Evolutionary conservation across 2,329 filamentous ascomycete species (phyloP), one percentile per base, ranked within the genome.

Genomic region (Keithomyces neogunnii): DNA sequence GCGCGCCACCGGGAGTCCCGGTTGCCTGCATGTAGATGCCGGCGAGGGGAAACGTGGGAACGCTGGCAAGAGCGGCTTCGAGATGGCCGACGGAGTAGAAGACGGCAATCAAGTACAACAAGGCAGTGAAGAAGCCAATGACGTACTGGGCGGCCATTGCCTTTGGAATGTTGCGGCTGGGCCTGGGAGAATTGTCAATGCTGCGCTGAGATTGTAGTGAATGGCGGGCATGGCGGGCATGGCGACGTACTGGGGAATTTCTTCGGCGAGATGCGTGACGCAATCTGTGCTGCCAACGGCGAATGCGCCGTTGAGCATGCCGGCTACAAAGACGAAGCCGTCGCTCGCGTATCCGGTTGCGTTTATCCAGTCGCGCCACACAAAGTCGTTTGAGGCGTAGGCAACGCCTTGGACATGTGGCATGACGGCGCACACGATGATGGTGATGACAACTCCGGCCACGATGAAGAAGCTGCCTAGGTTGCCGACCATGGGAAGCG

Each of bases 281-380:
- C 77, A 75, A 62, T 84, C 81, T 1, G 78, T 77, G 3, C 75
- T 79, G 19, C 80, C 81, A 6, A 84, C 75, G 38, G 76, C 74
- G 61, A 76, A 84, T n/a, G 80, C 80, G 10, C 78, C 81, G 55
- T 84, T 84, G 11, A n/a, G 10, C 38, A 40, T 40, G 6, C 38
- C 38, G n/a, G 38, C 13, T 5, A 40, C 9, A 19, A 40, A 40
- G 38, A 40, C 38, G n/a, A 40, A 11, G 11, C 10, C 38, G n/a
- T n/a, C 10, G 13, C 10, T 13, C 6, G 9, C 2, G 5, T n/a
- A 40, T 11, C 38, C 38, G 10, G 38, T 13, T 11, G 10, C 10
- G 10, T 40, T 40, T 11, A n/a, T 5, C 9, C 9, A 40, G 38
- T 40, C 38, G n/a, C 5, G 9, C 38, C 38, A 40, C 8, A 40